Percentiles rank a stretch among this genome's conserved stretches.
These are phyloP conservation scores for Wakefieldia striispora DNA, from an alignment of 768 basidiomycete genomes.

Conservation along the genomic window DNA sequence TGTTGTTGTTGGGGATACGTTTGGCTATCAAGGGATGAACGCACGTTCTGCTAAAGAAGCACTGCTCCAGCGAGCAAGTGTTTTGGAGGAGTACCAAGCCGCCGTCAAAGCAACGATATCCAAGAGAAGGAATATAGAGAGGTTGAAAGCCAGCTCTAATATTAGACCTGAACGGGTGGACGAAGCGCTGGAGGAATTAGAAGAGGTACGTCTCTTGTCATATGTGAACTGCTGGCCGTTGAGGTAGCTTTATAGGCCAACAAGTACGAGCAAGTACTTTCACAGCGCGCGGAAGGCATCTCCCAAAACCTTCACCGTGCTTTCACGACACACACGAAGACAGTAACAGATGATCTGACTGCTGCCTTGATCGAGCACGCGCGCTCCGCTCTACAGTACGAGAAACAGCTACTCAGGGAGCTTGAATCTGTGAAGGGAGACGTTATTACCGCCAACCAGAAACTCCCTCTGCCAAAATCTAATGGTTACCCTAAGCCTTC, in stretches of 20 bases:
- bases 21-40: constrained; percentile 96
- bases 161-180: constrained; percentile 86
- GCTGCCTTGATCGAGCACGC: constrained; percentile 91
- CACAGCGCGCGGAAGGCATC: constrained; percentile 86
- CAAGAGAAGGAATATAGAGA: constrained; percentile 88
- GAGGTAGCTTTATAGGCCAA: constrained; percentile 59
- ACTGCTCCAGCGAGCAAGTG: constrained; percentile 80
- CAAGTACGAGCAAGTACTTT: constrained; percentile 83
- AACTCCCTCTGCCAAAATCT: constrained; percentile 43
- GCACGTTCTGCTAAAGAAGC: constrained; percentile 97
- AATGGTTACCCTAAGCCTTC: constrained; percentile 60
- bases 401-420: constrained; percentile 84
- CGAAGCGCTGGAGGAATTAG: constrained; percentile 88
- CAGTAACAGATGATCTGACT: constrained; percentile 89
- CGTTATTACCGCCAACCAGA: constrained; percentile 64
- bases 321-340: constrained; percentile 77
- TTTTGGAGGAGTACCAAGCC: constrained; percentile 91
- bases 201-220: constrained; percentile 59
- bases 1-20: constrained; percentile 91
- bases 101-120: constrained; percentile 93
- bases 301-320: constrained; percentile 91
- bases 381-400: constrained; percentile 88
- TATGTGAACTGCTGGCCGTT: constrained; percentile 2
- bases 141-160: constrained; percentile 80
- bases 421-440: constrained; percentile 82